These are phyloP conservation scores for Geranomyces variabilis DNA, from an alignment of 192 early-diverging fungal genomes.

Conservation along the genomic window DNA sequence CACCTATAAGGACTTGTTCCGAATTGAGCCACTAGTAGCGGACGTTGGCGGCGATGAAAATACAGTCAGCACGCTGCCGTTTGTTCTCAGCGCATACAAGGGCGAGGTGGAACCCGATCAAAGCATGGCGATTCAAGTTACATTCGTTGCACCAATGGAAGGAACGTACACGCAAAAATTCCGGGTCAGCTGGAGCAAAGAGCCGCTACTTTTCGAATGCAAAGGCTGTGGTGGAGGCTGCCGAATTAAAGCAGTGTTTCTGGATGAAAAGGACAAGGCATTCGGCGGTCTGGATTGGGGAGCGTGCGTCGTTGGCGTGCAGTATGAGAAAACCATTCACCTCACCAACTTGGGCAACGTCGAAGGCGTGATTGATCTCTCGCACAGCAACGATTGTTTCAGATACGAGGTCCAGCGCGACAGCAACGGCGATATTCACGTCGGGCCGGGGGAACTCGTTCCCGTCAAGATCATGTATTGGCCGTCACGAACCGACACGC, in stretches of 20 bases:
- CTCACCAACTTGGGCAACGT: conserved; percentile 56
- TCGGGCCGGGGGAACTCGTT: conserved; percentile 38
- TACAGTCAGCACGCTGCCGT: conserved; percentile 23
- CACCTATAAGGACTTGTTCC: conserved; percentile 52
- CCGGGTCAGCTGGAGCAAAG: conserved; percentile 51
- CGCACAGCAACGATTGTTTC: conserved; percentile 47
- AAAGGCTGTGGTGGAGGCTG: conserved; percentile 55
- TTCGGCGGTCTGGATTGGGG: conserved; percentile 57
- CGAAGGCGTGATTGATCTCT: conserved; percentile 46
- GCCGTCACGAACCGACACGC: conserved; percentile 45
- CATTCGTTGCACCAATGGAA: conserved; percentile 49
- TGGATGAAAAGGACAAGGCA: conserved; percentile 34
- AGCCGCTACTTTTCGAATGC: conserved; percentile 44
- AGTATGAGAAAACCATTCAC: conserved; percentile 46
- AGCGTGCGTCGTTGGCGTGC: conserved; percentile 48
- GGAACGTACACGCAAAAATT: conserved; percentile 42
- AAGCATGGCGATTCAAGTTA: conserved; percentile 42
- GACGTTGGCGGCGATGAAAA: conserved; percentile 13
- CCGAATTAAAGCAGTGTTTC: conserved; percentile 43
- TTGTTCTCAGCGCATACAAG: conserved; percentile 34
- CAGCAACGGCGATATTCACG: conserved; percentile 37
- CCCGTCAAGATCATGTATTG: conserved; percentile 39
- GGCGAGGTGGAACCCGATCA: conserved; percentile 45
- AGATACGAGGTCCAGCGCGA: conserved; percentile 38
- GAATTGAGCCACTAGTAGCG: conserved; percentile 44